These are phyloP conservation scores for Trichomonas vaginalis DNA, from an alignment of 208 protist genomes.

Conservation along the genomic window DNA sequence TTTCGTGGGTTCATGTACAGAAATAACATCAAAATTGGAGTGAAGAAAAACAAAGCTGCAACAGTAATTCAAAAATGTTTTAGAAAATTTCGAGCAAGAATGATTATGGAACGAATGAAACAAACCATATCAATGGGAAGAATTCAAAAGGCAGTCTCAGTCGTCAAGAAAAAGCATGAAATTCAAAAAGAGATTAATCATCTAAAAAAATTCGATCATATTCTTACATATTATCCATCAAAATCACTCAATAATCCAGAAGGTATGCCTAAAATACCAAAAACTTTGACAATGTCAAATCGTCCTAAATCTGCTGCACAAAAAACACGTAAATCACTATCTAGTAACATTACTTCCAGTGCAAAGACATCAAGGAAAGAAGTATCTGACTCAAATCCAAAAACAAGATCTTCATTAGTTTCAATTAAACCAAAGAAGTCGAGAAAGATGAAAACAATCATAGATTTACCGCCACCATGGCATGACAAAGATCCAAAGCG, in stretches of 20 bases:
- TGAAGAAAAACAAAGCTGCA: neutral
- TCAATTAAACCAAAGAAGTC: neutral
- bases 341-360: neutral
- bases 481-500: neutral
- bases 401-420: neutral
- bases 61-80: neutral
- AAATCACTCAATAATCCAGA: neutral
- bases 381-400: neutral
- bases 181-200: neutral
- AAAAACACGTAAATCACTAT: neutral
- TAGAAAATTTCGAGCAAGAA: neutral
- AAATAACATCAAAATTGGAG: neutral
- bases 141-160: neutral
- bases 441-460: neutral
- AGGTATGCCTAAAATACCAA: neutral
- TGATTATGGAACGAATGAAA: neutral
- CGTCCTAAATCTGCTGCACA: neutral
- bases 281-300: neutral
- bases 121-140: neutral
- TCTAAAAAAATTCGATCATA: neutral
- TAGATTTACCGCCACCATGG: neutral
- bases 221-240: neutral
- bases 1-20: neutral
- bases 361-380: neutral
- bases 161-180: neutral